Evolutionary conservation across 2,329 filamentous ascomycete species (phyloP), one percentile per base, ranked within the genome.

Genomic region (Dothiorella sarmentorum): DNA sequence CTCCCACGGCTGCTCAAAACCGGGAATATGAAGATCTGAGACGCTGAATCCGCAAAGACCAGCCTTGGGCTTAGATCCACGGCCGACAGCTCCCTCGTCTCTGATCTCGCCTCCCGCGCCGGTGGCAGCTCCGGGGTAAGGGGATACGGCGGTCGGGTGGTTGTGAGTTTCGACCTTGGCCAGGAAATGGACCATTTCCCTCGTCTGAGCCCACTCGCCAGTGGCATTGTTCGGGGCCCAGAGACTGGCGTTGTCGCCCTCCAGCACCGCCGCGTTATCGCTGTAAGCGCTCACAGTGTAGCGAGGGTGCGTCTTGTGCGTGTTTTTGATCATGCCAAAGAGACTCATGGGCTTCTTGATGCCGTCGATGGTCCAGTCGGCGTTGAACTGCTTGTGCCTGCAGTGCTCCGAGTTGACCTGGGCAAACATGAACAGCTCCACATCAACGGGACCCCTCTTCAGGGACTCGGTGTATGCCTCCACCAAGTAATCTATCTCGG

Each of bases 401-500:
- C 85, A 96, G 75, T 97, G 93, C 80, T 99, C 94, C 3, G 93
- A 97, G 79, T 97, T 97, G 72, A 99, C 93, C 76, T 99, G 94
- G 15, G 93, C 93, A 73, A 97, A 99, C 94, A 97, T 97, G 81
- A 97, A 97, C 20, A 97, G 82, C 76, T 99, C 94, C 43, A 97
- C 90, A 71, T 97, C 94, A 61, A 91, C 87, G 1, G 90, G 90
- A 49, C 83, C 78, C 35, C 86, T 78, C 62, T 85, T 83, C 17
- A 87, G 78, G 59, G 80, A 82, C 35, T 85, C 79, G 5, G 84
- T 85, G 74, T 91, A 94, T 40, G 87, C 87, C 65, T 91, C 86
- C n/a, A 96, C 90, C 37, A 99, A 81, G 69, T 99, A 97, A 61
- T 96, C 87, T 72, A 97, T 95, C 72, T 99, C 92, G 7, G 87